Evolutionary conservation across 2,329 filamentous ascomycete species (phyloP), one percentile per base, ranked within the genome.

Genomic region (Cercospora canescens): DNA sequence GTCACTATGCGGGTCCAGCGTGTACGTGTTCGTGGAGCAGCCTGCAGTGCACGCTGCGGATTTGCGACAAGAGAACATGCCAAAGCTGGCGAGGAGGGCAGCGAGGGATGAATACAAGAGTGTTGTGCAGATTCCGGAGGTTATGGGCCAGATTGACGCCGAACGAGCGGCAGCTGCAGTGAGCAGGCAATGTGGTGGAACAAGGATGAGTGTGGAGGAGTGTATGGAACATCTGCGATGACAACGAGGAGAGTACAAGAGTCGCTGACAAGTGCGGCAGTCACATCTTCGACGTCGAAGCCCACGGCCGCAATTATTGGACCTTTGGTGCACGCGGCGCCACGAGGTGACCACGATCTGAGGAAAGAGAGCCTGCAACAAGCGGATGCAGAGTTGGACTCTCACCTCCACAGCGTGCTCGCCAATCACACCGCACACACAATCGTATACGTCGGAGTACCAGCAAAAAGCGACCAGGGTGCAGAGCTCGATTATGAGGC

Each of bases 1-100:
- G 60, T 79, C 82, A 21, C 70, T 78, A 24, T 79, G 80, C 54
- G 72, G 86, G 48, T 76, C 80, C 77, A 57, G 76, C 77, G 18
- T 78, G 78, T 97, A 97, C 80, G 81, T 96, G 64, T 78, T 97
- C 70, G 86, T 96, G 67, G 87, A 88, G 32, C 93, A 97, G 76
- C 89, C 91, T 11, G 90, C 91, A 71, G 84, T 93, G 64, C 88
- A 89, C 71, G 86, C 88, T 48, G 82, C 84, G 68, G 92, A 96
- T 77, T 88, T 94, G 73, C 80, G 81, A 70, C 80, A 81, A 72
- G 63, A 59, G 18, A 65, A 62, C 35, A 76, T 79, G 78, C 76
- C 78, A 76, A 85, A 82, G 80, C 85, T 81, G 81, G 84, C 77
- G 65, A 81, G 82, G 69, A 83, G 86, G 73, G 81, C 85, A 78